Evolutionary conservation across 2,329 filamentous ascomycete genomes (phyloP).

Genomic region (Truncatella angustata): DNA sequence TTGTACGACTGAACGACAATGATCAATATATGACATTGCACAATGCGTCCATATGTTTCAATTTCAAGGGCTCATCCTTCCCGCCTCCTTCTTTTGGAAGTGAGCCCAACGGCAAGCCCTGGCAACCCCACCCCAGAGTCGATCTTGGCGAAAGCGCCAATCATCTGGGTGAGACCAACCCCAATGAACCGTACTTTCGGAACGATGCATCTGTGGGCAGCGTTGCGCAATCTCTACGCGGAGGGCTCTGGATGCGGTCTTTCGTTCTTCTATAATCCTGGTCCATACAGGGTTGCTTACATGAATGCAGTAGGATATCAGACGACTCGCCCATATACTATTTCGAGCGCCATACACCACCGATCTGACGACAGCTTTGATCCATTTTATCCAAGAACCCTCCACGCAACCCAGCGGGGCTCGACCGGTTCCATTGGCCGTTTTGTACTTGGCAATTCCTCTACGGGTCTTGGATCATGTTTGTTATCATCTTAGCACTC

Average conservation of each 20-base stretch:
- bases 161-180: not conserved
- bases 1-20: not conserved
- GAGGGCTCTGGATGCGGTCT: not conserved
- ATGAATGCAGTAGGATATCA: not conserved
- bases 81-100: conserved; percentile 1
- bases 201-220: conserved; percentile 1
- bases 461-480: not conserved
- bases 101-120: not conserved
- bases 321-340: not conserved
- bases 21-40: not conserved
- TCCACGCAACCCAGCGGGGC: conserved; percentile 1
- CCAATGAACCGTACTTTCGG: not conserved
- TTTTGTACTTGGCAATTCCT: not conserved
- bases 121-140: not conserved
- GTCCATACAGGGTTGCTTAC: not conserved
- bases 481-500: not conserved
- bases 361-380: not conserved
- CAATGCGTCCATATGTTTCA: not conserved
- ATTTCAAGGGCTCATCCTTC: not conserved
- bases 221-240: not conserved
- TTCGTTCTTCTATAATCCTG: not conserved
- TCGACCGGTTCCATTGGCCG: not conserved
- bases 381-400: not conserved
- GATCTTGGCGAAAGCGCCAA: conserved; percentile 1
- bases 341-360: not conserved